Base-by-base conservation (phyloP, 2,329 filamentous ascomycete genomes). In the Beauveria sp. region DNA sequence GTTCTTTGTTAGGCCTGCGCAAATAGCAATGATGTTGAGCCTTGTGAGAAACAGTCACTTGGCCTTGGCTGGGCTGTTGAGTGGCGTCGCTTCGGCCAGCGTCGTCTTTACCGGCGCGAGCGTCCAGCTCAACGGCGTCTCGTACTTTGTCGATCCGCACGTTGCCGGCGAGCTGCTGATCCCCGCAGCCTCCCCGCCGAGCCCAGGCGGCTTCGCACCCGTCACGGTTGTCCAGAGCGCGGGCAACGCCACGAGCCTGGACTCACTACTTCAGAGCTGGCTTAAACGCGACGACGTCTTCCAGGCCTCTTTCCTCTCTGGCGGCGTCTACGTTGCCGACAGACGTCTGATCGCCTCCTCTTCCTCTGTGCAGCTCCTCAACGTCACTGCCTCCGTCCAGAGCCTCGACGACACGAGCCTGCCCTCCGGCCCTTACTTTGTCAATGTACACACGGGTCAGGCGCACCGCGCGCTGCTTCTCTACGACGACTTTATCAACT, bases 371-470 rank as follows among this genome's bases (percentile, higher is more conserved):
- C 46, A 70, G 8, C 56, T 65, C 2, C 58, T 70, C 40, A 62
- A 63, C 28, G 24, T n/a, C 47, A 45, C 47, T 7, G 43, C 52
- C 2, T 20, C 22, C 1, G 45, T 57, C n/a, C 26, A 42, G 14
- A 28, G 18, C 6, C 34, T 52, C 20, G 16, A 9, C 16, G 20
- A 22, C 3, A 38, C 30, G 50, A 10, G 58, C 61, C 45, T 58
- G 26, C 64, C 72, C 5, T 70, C 71, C 0, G 74, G 74, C 0
- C 74, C 74, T 0, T 76, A 76, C 65, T 75, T 76, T 64, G 62
- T 75, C 10, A 67, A 75, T 26, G 63, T 65, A 2, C 51, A 64
- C 24, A 71, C 70, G 1, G 74, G 74, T 0, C 62, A 66, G 61
- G 61, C 74, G 42, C 69, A 74, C 60, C 71, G 70, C 18, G 73